A percentile compares a stretch with the other conserved stretches of the same genome.
phyloP scores from a whole-genome alignment of 1,284 basidiomycete genomes.

The Hypsizygus ulmarius region DNA sequence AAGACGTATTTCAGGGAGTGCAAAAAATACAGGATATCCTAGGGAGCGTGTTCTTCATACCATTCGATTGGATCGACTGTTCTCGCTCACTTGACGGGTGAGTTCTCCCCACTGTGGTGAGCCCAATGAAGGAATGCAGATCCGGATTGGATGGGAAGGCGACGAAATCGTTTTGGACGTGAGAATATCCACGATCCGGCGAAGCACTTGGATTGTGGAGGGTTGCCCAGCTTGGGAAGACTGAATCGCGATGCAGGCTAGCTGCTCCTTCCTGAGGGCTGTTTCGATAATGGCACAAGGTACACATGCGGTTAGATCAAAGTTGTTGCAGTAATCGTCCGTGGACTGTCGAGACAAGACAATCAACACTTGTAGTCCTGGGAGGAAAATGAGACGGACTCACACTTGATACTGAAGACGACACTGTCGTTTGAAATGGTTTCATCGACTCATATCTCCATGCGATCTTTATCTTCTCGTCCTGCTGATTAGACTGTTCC shows the following conservation, averaged over 20 bases:
- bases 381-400: constrained; percentile 19
- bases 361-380: not conserved
- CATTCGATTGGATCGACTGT: not conserved
- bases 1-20: constrained; percentile 64
- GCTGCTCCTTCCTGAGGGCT: constrained; percentile 36
- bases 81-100: constrained; percentile 43
- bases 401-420: constrained; percentile 46
- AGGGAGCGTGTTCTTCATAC: constrained; percentile 11
- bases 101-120: constrained; percentile 71
- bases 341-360: constrained; percentile 36
- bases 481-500: constrained; percentile 33
- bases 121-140: constrained; percentile 73
- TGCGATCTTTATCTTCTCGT: constrained; percentile 78
- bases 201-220: constrained; percentile 16
- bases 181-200: constrained; percentile 16
- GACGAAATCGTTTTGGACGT: constrained; percentile 2
- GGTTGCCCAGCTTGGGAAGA: constrained; percentile 4
- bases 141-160: constrained; percentile 44
- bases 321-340: constrained; percentile 65
- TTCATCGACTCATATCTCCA: constrained; percentile 96
- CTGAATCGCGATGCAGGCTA: constrained; percentile 35
- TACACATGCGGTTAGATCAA: constrained; percentile 68
- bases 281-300: constrained; percentile 48
- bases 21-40: constrained; percentile 74
- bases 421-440: constrained; percentile 85